Evolutionary conservation across 345 rosid species (phyloP).

Genomic region (Sonneratia alba): DNA sequence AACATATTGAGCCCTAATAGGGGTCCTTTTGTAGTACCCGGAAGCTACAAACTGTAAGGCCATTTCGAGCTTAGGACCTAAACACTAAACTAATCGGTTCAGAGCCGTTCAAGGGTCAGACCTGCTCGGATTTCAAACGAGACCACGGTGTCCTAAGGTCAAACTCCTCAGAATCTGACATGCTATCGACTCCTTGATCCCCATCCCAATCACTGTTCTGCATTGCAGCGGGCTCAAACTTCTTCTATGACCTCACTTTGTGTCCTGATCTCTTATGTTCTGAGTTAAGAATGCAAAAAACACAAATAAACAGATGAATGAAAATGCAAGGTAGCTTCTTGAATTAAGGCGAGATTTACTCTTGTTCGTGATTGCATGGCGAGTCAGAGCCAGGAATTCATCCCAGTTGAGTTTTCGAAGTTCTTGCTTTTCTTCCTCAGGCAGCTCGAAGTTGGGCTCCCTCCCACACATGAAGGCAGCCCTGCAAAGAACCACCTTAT

Average conservation of each 20-base stretch:
- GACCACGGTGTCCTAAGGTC: constrained; percentile 37
- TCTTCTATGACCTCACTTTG: constrained; percentile 34
- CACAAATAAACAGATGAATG: neutral
- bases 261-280: constrained; percentile 59
- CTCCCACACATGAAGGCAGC: constrained; percentile 99
- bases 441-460: constrained; percentile 82
- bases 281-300: constrained; percentile 16
- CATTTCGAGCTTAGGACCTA: constrained; percentile 13
- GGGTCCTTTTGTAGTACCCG: constrained; percentile 21
- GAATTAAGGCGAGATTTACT: constrained; percentile 31
- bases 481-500: constrained; percentile 26
- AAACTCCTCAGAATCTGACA: constrained; percentile 39
- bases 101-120: constrained; percentile 11
- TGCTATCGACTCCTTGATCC: constrained; percentile 26
- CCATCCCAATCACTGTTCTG: constrained; percentile 34
- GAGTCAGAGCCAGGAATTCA: constrained; percentile 73
- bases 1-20: constrained; percentile 26
- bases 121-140: constrained; percentile 11
- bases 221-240: constrained; percentile 19
- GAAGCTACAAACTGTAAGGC: constrained; percentile 8
- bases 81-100: constrained; percentile 10
- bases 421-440: constrained; percentile 69
- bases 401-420: constrained; percentile 74
- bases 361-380: constrained; percentile 74
- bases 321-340: neutral